Conservation (phyloP, 2,329 filamentous ascomycete genomes). For the Fusarium sp. region DNA sequence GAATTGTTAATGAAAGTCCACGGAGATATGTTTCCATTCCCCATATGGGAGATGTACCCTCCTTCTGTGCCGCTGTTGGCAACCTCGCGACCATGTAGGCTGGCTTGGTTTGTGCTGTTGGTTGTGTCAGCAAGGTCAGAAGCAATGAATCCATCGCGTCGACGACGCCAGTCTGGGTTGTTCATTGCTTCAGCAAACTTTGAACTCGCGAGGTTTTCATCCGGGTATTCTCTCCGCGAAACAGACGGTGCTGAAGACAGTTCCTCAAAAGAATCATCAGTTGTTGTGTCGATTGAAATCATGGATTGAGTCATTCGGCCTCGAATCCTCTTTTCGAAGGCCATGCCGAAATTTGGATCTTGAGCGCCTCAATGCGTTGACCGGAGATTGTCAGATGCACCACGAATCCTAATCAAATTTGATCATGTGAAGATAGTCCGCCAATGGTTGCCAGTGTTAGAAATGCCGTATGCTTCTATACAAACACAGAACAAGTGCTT, state of each 20-base stretch:
- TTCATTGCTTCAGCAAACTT: slow-evolving; percentile 49
- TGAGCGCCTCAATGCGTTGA: neutral
- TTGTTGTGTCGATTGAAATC: slow-evolving; percentile 3
- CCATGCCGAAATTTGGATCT: slow-evolving; percentile 13
- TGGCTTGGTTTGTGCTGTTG: neutral
- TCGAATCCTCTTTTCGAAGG: slow-evolving; percentile 10
- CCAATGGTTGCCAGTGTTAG: neutral
- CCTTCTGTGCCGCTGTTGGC: neutral
- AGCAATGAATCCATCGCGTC: slow-evolving; percentile 26
- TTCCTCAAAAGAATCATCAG: slow-evolving; percentile 28
- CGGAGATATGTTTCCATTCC: neutral
- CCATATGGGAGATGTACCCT: neutral
- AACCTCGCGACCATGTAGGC: neutral
- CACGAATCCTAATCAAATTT: neutral
- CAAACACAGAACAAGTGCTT: neutral
- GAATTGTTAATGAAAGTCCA: slow-evolving; percentile 11
- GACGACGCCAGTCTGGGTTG: slow-evolving; percentile 50
- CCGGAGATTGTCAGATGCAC: neutral
- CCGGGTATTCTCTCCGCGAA: slow-evolving; percentile 23
- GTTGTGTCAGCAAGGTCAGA: slow-evolving; percentile 11
- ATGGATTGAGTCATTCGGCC: neutral
- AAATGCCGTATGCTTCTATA: neutral
- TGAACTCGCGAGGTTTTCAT: slow-evolving; percentile 31
- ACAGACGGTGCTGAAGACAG: neutral
- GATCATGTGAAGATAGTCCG: neutral